Conservation (phyloP, 75 land plant genomes). For the Picea sitchensis region DNA sequence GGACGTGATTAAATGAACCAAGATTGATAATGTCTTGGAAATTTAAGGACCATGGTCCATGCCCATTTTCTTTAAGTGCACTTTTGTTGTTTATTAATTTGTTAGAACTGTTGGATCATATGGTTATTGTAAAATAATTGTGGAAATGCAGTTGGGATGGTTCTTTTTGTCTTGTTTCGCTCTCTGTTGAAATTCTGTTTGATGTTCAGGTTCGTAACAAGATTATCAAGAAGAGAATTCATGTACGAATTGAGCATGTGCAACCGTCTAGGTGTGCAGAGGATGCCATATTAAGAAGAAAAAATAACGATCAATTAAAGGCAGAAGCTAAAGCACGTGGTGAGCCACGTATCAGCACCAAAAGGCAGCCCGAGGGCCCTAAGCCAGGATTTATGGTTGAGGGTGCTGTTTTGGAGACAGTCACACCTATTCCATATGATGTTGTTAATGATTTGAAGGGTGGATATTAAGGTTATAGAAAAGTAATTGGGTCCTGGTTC, state of each 20-base stretch:
- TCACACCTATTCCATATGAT: constrained; percentile 62
- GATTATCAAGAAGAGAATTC: constrained; percentile 67
- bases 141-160: no score
- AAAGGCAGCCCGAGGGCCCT: constrained; percentile 58
- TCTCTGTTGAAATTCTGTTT: not conserved
- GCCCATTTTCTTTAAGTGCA: no score
- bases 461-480: constrained; percentile 20
- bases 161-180: not conserved
- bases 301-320: constrained; percentile 33
- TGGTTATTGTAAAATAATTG: no score
- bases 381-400: constrained; percentile 67
- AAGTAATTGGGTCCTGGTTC: no score
- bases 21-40: no score
- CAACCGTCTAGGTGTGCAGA: constrained; percentile 62
- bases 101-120: no score
- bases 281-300: constrained; percentile 26
- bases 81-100: no score
- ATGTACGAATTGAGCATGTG: constrained; percentile 78
- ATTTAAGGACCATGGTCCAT: no score
- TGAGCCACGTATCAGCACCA: constrained; percentile 32
- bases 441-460: constrained; percentile 69
- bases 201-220: constrained; percentile 51
- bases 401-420: constrained; percentile 49
- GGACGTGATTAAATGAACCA: no score
- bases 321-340: constrained; percentile 59